Base-by-base conservation (phyloP, 139 green algal genomes). In the Auxenochlorella pyrenoidosa region DNA sequence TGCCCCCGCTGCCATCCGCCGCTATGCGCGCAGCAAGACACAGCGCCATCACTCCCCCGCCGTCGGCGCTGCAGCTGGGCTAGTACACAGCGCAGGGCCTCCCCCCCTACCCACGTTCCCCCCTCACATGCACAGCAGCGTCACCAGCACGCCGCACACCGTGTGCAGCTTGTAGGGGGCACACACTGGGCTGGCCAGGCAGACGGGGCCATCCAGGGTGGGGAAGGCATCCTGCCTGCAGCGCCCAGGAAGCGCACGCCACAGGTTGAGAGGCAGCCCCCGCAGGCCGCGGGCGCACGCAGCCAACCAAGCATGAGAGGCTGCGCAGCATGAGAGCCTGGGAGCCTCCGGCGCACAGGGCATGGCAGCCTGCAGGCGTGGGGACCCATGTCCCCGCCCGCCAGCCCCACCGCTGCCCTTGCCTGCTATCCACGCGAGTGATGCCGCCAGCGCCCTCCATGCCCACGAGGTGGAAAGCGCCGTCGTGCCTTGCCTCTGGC, bases 111-210 rank as follows among this genome's bases (percentile, higher is more conserved):
- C 21, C 22, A 2, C 32, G 3, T 19, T 22, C 10, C 26, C 24
- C 41, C 28, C 75, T 81, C 75, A 81, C 75, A 81, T 81, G 75
- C 75, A 81, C 43, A 81, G 75, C 75, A 81, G 75, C 28, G 44
- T 40, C 6, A 81, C 43, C 75, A 81, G 75, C 28, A 43, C 40
- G 75, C 43, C 75, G 75, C 43, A 38, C 75, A 81, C 13, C 28
- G 36, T 18, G 75, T 43, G 28, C 44, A 81, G 75, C 75, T 81
- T 81, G 43, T 43, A 30, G 0, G 28, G 0, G 3, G 75, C 0
- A 3, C 30, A 24, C 43, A 4, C 15, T 16, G 44, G 0, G 43
- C 18, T 16, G 4, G 75, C 43, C 75, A 51, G 43, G 13, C 43
- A 28, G 10, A 81, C 43, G 1, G 44, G 75, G 15, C 75, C 75